phyloP scores from a whole-genome alignment of 2,329 filamentous ascomycete species.

The Fusarium heterosporum region DNA sequence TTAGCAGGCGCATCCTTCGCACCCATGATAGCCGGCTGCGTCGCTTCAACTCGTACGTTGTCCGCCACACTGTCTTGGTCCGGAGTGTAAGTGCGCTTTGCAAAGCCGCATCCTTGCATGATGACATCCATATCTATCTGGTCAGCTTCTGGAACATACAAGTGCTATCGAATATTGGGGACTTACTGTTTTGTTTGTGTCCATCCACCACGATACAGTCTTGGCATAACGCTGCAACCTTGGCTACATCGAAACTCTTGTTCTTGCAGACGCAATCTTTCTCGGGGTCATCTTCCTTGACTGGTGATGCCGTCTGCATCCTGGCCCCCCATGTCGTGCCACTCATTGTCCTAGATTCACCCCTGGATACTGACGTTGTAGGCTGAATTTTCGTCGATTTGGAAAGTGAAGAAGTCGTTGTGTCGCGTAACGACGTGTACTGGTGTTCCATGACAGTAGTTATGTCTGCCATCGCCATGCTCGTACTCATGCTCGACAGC shows the following conservation, averaged over 20 bases:
- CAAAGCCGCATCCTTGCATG: slow-evolving; percentile 53
- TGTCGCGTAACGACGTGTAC: slow-evolving; percentile 1
- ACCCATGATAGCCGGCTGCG: slow-evolving; percentile 41
- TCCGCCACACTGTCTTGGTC: slow-evolving; percentile 49
- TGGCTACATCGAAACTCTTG: slow-evolving; percentile 55
- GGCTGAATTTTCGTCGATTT: slow-evolving; percentile 16
- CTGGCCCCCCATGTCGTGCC: slow-evolving; percentile 15
- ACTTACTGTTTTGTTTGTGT: slow-evolving; percentile 51
- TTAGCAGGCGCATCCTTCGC: slow-evolving; percentile 4
- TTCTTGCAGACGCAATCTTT: slow-evolving; percentile 54
- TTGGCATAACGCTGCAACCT: slow-evolving; percentile 54
- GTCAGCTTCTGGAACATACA: background rate
- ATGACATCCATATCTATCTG: slow-evolving; percentile 53
- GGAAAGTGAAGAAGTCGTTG: slow-evolving; percentile 14
- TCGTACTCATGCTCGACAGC: slow-evolving; percentile 21
- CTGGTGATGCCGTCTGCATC: slow-evolving; percentile 32
- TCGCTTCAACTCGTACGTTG: slow-evolving; percentile 52
- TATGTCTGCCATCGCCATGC: slow-evolving; percentile 13
- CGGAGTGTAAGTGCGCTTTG: slow-evolving; percentile 45
- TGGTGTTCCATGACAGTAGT: slow-evolving; percentile 14
- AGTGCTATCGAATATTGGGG: too few relatives aligned
- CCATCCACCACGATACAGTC: slow-evolving; percentile 53
- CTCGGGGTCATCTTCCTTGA: slow-evolving; percentile 47
- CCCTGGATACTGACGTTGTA: slow-evolving; percentile 9
- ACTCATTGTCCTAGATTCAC: slow-evolving; percentile 8